Evolutionary conservation across 139 green algal genomes (phyloP), one percentile per base, ranked within the genome.

Genomic region (Chlamydomonas sp.): DNA sequence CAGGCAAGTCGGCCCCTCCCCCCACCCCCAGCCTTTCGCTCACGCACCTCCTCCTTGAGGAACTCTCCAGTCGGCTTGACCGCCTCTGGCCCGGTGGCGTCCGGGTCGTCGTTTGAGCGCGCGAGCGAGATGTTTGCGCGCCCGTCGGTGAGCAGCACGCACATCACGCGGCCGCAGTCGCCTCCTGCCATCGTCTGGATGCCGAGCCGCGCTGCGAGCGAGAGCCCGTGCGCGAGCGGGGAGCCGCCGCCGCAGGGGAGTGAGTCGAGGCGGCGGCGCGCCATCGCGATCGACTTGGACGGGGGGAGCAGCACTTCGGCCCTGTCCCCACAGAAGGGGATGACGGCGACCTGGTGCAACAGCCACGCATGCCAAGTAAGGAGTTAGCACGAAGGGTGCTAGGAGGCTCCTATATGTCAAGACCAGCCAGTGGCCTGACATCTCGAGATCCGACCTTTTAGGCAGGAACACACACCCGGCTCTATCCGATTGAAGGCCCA

Each of bases 201-300:
- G 61, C 79, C 88, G 5, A 87, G 77, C 28, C 90, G 81, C 3
- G 88, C 74, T 4, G 90, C 90, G n/a, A 79, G 86, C 28, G 86
- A 92, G 28, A 99, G 75, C 72, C 88, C 95, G 77, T 99, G 95
- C 10, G 94, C 95, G 3, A 99, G 85, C 2, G 95, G 95, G 1
- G 91, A 97, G 65, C 95, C 95, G 29, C 95, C 95, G 57, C 95
- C 95, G 78, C 95, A 99, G 38, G 95, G 95, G 73, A 99, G 83
- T 57, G 81, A 81, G 82, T 99, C 95, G 20, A 99, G 81, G 4
- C 95, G 86, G 48, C 87, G 90, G 54, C 89, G 84, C 5, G 95
- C 95, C 95, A 99, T 99, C 69, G 91, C 85, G 49, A 99, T 98
- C 48, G 95, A 99, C 71, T 96, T 96, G 58, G 83, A 94, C 34